Evolutionary conservation across 257 asterid genomes (phyloP), one percentile per base, ranked within the genome.

Genomic region (Solanum arcanum): DNA sequence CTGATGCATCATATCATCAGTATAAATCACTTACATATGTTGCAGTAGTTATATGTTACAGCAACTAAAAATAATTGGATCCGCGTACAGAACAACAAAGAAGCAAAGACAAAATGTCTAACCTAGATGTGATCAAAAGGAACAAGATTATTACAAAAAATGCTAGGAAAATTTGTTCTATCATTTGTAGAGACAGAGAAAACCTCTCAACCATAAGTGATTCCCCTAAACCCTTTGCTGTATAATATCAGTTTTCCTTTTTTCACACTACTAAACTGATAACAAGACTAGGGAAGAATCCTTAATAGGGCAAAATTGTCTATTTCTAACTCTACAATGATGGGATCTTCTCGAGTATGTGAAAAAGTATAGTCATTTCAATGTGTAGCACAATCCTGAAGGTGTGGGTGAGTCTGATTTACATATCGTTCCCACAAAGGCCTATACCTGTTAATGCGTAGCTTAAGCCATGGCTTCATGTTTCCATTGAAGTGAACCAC

Each of bases 391-490:
- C 99, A 96, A 88, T 93, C 94, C 85, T 90, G 92, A 86, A 96
- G 88, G 91, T 93, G 89, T 29, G 85, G 90, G 84, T 94, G 98
- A 35, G 89, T 91, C 77, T 88, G 97, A 90, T 94, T 90, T 90
- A 96, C 87, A 85, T 94, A 94, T 84, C 90, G 95, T 90, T 95
- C 95, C 98, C 98, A 96, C 52, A 94, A 83, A 83, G 93, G 95
- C 94, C 91, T 95, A 89, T 96, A 96, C 92, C 93, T 92, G 88
- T 91, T 92, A 90, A 95, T 90, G 83, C 97, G 92, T 93, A 95
- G 35, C 89, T 93, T 94, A 25, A 96, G 92, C 98, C 99, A 96
- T 0, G 99, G 99, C 93, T 96, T 96, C 96, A 95, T 94, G 86
- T 94, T 94, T 87, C 98, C 99, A 33, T 94, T 96, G 86, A 91